Evolutionary conservation across 306 rosid species (phyloP), one percentile per base, ranked within the genome.

Genomic region (Ormosia emarginata): DNA sequence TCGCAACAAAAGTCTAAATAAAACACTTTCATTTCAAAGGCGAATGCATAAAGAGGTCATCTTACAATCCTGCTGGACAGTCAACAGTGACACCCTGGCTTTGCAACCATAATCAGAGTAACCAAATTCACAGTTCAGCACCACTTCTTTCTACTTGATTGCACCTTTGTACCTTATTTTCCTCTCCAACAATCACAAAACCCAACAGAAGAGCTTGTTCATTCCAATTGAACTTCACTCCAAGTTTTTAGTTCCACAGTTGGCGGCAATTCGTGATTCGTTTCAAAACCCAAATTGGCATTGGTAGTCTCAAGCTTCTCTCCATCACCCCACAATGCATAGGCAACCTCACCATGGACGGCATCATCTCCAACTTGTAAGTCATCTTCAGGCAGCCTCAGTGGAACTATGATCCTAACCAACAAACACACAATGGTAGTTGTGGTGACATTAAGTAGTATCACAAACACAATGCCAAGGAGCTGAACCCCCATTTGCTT

Each of bases 261-360:
- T 6, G 77, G 61, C 39, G 77, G 61, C 39, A 62, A 79, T 11
- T 57, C 15, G 6, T 5, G 49, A 72, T 43, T 13, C 7, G 1
- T 56, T 10, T 67, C 24, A 14, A 41, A 56, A 58, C 61, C 46
- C 5, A 67, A 49, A 62, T 37, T 79, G 3, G 73, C 64, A 84
- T 30, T 84, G 13, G 75, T 70, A 29, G 71, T 80, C 40, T 83
- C 81, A 49, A 34, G 67, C 72, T 68, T 88, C 37, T 88, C 82
- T 2, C 91, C 91, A 47, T 88, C 88, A 1, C 90, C 88, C 88
- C 88, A 84, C 77, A 87, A 64, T 10, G 90, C 88, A 75, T 84
- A 87, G 4, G 88, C 88, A 40, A 68, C 85, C 65, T 84, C 88
- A 2, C 86, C 84, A 47, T 81, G 88, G 7, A 87, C 12, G 1